These are phyloP conservation scores for Rhodotorula sp. DNA, from an alignment of 1,284 basidiomycete species.

Conservation along the genomic window DNA sequence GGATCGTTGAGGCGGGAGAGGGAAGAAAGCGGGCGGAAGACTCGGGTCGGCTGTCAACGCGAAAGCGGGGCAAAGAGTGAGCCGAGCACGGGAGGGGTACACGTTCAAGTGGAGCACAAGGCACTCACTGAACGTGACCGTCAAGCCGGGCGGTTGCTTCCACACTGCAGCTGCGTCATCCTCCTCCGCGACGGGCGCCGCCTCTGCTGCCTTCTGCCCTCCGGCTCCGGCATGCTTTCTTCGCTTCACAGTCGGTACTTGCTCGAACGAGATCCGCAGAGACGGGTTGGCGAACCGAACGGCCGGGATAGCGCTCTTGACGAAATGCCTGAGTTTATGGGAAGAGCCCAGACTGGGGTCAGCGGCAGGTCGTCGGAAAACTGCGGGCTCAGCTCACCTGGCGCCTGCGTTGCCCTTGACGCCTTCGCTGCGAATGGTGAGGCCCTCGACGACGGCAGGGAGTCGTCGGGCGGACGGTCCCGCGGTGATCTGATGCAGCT, in stretches of 20 bases:
- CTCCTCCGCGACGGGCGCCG: background rate
- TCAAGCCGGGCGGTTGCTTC: conserved; percentile 2
- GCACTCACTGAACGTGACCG: conserved; percentile 1
- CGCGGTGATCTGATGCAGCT: background rate
- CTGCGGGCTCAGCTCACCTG: background rate
- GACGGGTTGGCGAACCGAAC: background rate
- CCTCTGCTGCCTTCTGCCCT: background rate
- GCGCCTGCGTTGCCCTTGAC: conserved; percentile 12
- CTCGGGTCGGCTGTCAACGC: background rate
- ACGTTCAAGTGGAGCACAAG: too few species aligned
- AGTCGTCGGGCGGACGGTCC: background rate
- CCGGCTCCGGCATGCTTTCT: background rate
- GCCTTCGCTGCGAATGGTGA: background rate
- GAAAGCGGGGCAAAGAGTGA: background rate
- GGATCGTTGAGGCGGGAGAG: background rate
- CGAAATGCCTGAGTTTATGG: background rate
- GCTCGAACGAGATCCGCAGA: conserved; percentile 3
- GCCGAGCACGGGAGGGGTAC: background rate
- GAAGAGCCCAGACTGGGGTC: background rate
- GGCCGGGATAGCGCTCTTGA: background rate
- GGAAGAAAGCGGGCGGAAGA: conserved; percentile 10
- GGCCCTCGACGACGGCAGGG: background rate
- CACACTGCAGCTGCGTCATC: background rate
- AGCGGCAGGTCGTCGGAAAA: too few species aligned
- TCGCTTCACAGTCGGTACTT: background rate